Evolutionary conservation across 164 flowering plant species (phyloP).

Genomic region (Cinnamomum chago): DNA sequence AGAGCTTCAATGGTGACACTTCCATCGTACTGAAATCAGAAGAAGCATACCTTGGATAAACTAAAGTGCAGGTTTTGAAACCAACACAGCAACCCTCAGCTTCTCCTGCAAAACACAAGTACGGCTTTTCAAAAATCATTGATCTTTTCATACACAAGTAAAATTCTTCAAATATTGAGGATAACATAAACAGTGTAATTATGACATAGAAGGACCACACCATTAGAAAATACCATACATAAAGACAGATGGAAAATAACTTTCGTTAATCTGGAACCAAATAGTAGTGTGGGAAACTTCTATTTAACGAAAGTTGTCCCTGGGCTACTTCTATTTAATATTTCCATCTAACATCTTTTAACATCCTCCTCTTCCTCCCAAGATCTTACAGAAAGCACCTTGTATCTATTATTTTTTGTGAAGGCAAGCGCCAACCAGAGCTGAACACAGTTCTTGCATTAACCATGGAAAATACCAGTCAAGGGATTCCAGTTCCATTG

Average conservation of each 20-base stretch:
- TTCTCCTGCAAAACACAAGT: slow-evolving; percentile 54
- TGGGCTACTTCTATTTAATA: no score
- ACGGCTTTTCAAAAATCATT: background rate
- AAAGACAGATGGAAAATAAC: background rate
- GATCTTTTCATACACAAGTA: background rate
- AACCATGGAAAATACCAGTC: no score
- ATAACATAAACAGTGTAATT: background rate
- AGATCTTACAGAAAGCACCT: no score
- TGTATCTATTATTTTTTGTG: no score
- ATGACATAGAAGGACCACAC: background rate
- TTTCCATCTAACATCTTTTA: no score
- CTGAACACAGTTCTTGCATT: no score
- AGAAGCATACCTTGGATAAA: slow-evolving; percentile 65
- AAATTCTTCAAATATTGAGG: background rate
- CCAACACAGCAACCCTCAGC: slow-evolving; percentile 85
- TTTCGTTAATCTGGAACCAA: background rate
- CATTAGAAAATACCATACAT: no score
- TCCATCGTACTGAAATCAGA: background rate
- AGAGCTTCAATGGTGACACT: background rate
- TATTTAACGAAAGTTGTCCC: no score
- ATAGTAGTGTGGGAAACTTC: no score
- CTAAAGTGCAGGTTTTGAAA: slow-evolving; percentile 97
- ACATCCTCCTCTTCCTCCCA: no score
- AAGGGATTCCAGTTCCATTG: no score
- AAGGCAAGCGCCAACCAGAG: no score